phyloP scores from a whole-genome alignment of 176 grass and related monocot genomes.

The Eremochloa ophiuroides region DNA sequence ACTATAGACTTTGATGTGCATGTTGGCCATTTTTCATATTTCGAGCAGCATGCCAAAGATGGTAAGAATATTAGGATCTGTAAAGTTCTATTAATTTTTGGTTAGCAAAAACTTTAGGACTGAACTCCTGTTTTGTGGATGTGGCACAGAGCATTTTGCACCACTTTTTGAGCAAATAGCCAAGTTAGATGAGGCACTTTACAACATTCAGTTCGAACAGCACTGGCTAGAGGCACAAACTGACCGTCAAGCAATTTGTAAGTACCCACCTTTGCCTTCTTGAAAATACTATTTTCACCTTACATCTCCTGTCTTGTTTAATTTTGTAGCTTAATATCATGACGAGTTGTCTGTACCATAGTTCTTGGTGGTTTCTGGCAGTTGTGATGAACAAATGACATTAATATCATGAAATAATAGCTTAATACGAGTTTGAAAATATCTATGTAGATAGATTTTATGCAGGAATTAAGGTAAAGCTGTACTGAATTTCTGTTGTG shows the following conservation, averaged over 20 bases:
- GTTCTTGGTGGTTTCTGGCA: background rate
- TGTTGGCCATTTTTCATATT: conserved; percentile 89
- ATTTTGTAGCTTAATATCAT: background rate
- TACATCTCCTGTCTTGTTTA: background rate
- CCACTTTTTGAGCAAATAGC: conserved; percentile 91
- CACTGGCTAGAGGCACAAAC: conserved; percentile 99
- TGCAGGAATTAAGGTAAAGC: background rate
- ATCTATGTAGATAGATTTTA: background rate
- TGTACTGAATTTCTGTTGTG: background rate
- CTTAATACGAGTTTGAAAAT: background rate
- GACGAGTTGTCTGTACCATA: background rate
- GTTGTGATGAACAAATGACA: background rate
- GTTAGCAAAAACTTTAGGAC: background rate
- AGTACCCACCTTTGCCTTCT: background rate
- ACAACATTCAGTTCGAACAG: conserved; percentile 99
- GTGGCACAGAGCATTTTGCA: conserved; percentile 78
- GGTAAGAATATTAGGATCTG: conserved; percentile 53
- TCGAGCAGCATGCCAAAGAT: conserved; percentile 96
- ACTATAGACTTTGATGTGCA: conserved; percentile 98
- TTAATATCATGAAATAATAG: background rate
- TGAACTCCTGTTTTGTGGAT: background rate
- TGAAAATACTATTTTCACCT: background rate
- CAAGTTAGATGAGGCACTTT: conserved; percentile 96
- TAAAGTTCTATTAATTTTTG: background rate
- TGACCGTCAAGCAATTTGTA: conserved; percentile 96